Evolutionary conservation across 2,329 filamentous ascomycete species (phyloP), one percentile per base, ranked within the genome.

Genomic region (Talaromyces islandicus): DNA sequence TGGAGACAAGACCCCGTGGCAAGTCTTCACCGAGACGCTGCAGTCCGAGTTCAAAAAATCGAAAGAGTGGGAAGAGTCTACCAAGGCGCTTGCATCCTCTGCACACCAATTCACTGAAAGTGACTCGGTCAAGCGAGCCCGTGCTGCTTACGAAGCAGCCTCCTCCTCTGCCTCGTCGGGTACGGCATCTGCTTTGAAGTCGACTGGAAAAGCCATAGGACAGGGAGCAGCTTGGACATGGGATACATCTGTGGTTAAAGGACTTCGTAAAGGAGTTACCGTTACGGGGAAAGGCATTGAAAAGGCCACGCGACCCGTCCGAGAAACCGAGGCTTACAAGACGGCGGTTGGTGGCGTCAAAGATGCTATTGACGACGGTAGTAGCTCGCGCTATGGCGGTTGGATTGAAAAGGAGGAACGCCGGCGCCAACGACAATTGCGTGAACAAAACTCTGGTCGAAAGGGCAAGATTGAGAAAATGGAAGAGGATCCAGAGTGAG

Each of bases 31-130:
- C 71, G 94, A 99, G 72, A 99, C 94, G n/a, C 85, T 99, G 77
- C 86, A 91, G 74, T 84, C 83, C 60, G 94, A 99, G 77, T 96
- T 99, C 78, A 92, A 97, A 76, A 90, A 91, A 57, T 97, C 92
- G 17, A 96, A 97, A 73, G 94, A 99, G 75, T 99, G 94, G 94
- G 96, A 99, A 71, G 94, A 99, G 72, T 96, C 91, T 50, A 99
- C 93, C 48, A 97, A 99, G 80, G 91, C 94, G 66, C 84, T 99
- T 48, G 90, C 91, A 19, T 91, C 90, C 54, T 90, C 89, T 6
- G 91, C 93, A 19, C 89, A 96, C 71, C 88, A 97, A 69, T 94
- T 99, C 71, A 88, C 88, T 32, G 93, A 97, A 78, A 97, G 92
- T 71, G 92, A 97, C 71, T 90, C 88, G 19, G 90, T 99, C 17